Evolutionary conservation across 169 alveolate genomes (phyloP).

Genomic region (Perkinsus olseni): DNA sequence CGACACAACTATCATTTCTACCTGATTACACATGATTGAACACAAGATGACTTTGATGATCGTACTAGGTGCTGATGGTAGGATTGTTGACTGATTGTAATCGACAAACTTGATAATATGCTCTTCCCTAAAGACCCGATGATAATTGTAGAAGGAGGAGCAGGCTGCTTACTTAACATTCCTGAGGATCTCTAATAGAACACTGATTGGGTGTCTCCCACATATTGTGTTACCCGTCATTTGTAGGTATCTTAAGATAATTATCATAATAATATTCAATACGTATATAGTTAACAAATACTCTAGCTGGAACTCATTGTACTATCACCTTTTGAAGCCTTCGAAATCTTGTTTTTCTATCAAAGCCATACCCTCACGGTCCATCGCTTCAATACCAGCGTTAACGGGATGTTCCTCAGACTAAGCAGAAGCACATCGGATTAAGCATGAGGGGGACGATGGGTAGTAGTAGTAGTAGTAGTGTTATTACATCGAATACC

Average conservation of each 20-base stretch:
- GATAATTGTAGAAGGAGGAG: too few species aligned
- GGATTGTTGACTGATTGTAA: not conserved
- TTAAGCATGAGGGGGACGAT: not conserved
- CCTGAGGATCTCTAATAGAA: not conserved
- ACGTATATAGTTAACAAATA: not conserved
- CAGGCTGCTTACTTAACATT: not conserved
- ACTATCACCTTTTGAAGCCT: not conserved
- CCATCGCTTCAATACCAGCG: not conserved
- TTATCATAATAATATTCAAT: not conserved
- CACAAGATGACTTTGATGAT: not conserved
- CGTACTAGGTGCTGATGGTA: not conserved
- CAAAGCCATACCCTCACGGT: not conserved
- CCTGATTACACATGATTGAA: not conserved
- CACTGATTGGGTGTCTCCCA: conserved; percentile 7
- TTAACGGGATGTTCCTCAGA: not conserved
- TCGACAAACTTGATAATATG: not conserved
- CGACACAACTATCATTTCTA: not conserved
- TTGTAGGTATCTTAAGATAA: not conserved
- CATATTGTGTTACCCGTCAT: conserved; percentile 4
- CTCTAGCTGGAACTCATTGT: not conserved
- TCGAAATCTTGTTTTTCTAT: not conserved
- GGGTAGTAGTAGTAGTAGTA: not conserved
- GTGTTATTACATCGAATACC: not conserved
- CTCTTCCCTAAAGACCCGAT: not conserved
- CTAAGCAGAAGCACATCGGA: too few species aligned